Evolutionary conservation across 179 eudicot species (phyloP).

Genomic region (Corrigiola litoralis): DNA sequence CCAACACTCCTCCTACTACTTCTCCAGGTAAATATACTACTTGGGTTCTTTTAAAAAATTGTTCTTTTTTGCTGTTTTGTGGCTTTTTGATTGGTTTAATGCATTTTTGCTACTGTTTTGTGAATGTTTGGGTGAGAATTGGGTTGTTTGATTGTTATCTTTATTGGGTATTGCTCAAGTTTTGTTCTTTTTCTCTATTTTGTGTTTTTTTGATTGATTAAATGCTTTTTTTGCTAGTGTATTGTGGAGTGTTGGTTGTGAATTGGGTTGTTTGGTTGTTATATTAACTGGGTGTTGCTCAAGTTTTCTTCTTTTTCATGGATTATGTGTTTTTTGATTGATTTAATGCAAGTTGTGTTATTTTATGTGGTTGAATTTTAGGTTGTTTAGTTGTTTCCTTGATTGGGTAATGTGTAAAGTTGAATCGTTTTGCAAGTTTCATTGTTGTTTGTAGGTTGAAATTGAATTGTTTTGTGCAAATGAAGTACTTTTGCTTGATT

Average conservation of each 20-base stretch:
- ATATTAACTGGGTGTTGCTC: too few species aligned
- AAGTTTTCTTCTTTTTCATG: neutral
- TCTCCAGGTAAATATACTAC: constrained; percentile 21
- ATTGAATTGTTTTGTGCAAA: too few species aligned
- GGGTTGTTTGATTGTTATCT: neutral
- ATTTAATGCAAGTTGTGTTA: neutral
- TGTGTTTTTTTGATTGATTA: neutral
- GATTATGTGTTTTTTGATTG: neutral
- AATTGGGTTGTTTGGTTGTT: too few species aligned
- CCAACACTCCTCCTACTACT: constrained; percentile 15
- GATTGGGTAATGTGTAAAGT: neutral
- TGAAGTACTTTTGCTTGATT: too few species aligned
- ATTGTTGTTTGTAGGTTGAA: neutral
- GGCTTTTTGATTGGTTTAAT: neutral
- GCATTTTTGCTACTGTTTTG: neutral
- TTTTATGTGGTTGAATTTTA: neutral
- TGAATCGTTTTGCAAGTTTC: neutral
- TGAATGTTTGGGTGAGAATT: neutral
- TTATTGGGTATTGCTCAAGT: neutral
- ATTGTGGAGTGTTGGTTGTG: too few species aligned
- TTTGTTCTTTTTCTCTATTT: neutral
- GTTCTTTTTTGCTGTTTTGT: neutral
- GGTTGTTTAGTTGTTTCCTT: neutral
- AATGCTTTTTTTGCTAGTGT: too few species aligned
- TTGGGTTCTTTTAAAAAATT: neutral